Base-by-base conservation (phyloP, 768 basidiomycete species). In the Termitomyces sp. region DNA sequence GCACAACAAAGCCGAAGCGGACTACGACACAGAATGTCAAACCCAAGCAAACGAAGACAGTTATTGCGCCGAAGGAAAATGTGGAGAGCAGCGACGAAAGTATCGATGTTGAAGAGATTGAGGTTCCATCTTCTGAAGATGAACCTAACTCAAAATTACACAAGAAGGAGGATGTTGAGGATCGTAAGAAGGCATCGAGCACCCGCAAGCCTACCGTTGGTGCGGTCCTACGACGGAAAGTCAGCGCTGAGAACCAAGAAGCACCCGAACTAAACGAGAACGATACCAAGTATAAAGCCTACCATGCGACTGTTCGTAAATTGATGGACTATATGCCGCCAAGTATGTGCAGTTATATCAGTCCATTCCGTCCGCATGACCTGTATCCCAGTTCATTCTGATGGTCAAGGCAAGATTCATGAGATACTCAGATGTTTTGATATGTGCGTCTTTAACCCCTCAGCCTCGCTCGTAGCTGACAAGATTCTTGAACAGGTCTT, bases 381-480 rank as follows among this genome's bases (percentile, higher is more conserved):
- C 56, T 56, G 67, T 24, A 67, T 35, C 32, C 22, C 49, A 94
- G 92, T 92, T 38, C 91, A 94, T 70, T 78, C 74, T 0, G 76
- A 87, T 63, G 79, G 77, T 3, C 80, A 90, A 67, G 85, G 81
- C 46, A 84, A 77, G 64, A 79, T 92, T 5, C 81, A 91, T 62
- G 81, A 89, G 49, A 90, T 92, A 53, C 82, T 94, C 28, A 84
- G 88, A 13, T 81, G 86, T n/a, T 93, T 93, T 66, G 93, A 94
- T 69, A 74, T 90, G 87, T 89, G 67, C 61, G 82, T 71, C 22
- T 45, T 12, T 57, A 45, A 44, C 53, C 46, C 59, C 24, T 20
- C 28, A 32, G 7, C 52, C 24, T 38, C 22, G 42, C 38, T 20
- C 48, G 59, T 22, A 50, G 65, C 51, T 69, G 59, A 49, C 59